phyloP scores from a whole-genome alignment of 805 yeast genomes.

The Monosporozyma aquatica region DNA sequence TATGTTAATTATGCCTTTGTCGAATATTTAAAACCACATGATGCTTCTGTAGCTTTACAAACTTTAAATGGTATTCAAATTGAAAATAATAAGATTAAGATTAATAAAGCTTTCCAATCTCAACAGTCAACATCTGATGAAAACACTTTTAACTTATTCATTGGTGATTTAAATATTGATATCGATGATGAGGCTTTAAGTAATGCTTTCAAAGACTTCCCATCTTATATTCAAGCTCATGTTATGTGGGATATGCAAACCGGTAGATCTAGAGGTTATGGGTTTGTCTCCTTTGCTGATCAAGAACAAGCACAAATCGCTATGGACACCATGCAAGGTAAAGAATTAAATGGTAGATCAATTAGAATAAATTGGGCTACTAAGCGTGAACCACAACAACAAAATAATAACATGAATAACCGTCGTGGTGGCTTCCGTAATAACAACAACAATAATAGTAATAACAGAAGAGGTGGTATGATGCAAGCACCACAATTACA shows the following conservation, averaged over 20 bases:
- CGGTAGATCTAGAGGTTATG: constrained; percentile 85
- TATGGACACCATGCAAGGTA: constrained; percentile 64
- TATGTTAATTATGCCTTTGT: constrained; percentile 79
- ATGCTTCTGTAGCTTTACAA: constrained; percentile 55
- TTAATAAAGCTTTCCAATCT: constrained; percentile 81
- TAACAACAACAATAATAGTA: constrained; percentile 18
- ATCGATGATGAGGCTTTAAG: constrained; percentile 68
- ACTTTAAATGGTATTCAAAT: constrained; percentile 51
- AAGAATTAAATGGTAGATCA: constrained; percentile 60
- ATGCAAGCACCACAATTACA: constrained; percentile 20
- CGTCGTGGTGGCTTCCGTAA: constrained; percentile 20
- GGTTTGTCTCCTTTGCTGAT: constrained; percentile 69
- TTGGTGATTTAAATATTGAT: constrained; percentile 78
- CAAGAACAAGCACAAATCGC: constrained; percentile 68
- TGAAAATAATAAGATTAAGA: constrained; percentile 46
- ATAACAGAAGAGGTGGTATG: constrained; percentile 9
- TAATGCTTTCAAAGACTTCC: constrained; percentile 46
- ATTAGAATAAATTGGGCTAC: constrained; percentile 86
- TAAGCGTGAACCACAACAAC: constrained; percentile 42
- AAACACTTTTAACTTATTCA: constrained; percentile 64
- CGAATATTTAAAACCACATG: constrained; percentile 50
- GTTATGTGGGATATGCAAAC: constrained; percentile 98
- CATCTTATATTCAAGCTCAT: constrained; percentile 67
- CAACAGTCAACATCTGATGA: constrained; percentile 52
- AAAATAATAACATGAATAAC: constrained; percentile 15